A percentile compares a stretch with the other conserved stretches of the same genome.
These are phyloP conservation scores for Verticillium nubilum DNA, from an alignment of 2,329 filamentous ascomycete genomes.

Conservation along the genomic window DNA sequence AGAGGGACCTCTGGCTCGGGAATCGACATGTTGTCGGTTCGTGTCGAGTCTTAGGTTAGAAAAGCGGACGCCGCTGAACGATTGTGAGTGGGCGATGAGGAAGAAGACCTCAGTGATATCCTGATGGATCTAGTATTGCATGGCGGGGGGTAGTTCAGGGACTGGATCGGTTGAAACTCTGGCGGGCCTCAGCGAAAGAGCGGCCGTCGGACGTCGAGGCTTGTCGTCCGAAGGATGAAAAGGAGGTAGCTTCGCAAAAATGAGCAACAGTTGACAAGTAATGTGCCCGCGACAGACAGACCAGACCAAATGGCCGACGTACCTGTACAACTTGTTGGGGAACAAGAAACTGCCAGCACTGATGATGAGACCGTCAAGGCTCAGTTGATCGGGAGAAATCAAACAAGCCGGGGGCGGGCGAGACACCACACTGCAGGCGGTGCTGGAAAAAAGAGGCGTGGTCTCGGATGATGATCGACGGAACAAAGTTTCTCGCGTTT, in stretches of 20 bases:
- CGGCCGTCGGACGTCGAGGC: not conserved
- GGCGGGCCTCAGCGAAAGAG: not conserved
- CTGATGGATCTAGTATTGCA: not conserved
- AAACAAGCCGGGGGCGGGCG: not conserved
- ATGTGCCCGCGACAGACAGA: not conserved
- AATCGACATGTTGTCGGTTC: constrained; percentile 53
- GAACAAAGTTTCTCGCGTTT: constrained; percentile 17
- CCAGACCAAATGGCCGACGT: not conserved
- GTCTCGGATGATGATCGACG: constrained; percentile 17
- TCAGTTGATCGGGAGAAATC: not conserved
- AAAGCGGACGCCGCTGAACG: not conserved
- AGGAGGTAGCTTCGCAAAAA: not conserved
- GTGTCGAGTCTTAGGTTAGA: not conserved
- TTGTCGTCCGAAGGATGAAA: constrained; percentile 1
- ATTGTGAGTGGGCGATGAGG: not conserved
- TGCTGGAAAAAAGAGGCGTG: not conserved
- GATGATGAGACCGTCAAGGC: not conserved
- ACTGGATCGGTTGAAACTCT: not conserved
- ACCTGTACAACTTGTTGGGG: not conserved
- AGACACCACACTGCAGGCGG: not conserved
- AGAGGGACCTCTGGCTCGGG: constrained; percentile 66
- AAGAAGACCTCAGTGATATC: not conserved
- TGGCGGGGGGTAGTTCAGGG: not conserved
- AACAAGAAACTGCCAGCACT: not conserved
- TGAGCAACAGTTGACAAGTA: not conserved